A percentile compares a stretch with the other conserved stretches of the same genome.
phyloP scores from a whole-genome alignment of 352 stramenopile species.

The Phytophthora foliorum region DNA sequence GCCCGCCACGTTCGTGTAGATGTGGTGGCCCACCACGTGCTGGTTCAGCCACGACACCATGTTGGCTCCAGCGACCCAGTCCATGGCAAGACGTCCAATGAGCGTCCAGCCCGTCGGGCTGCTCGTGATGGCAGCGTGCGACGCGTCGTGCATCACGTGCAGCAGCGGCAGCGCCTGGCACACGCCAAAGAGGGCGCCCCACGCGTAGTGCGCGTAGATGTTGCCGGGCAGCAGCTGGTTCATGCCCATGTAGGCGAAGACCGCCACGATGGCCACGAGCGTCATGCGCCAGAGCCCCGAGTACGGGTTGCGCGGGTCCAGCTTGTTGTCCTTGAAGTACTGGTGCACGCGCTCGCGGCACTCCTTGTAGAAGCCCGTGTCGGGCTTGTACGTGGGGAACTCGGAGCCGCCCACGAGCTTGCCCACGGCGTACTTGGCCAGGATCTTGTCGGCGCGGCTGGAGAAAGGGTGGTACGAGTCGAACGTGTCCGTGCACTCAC shows the following conservation, averaged over 20 bases:
- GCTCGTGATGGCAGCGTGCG: constrained; percentile 90
- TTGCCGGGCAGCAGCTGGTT: constrained; percentile 68
- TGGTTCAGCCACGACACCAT: constrained; percentile 96
- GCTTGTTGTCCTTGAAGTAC: constrained; percentile 93
- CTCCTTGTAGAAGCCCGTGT: constrained; percentile 93
- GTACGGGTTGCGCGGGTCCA: constrained; percentile 87
- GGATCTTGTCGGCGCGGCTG: constrained; percentile 80
- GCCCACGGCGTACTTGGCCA: constrained; percentile 90
- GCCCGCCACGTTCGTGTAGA: constrained; percentile 95
- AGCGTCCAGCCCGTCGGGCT: constrained; percentile 77
- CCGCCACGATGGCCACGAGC: constrained; percentile 76
- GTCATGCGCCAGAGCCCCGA: constrained; percentile 90
- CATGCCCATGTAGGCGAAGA: constrained; percentile 82
- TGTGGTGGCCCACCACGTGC: constrained; percentile 96
- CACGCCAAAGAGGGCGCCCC: constrained; percentile 87
- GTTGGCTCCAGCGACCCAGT: constrained; percentile 93
- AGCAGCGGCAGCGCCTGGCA: constrained; percentile 92
- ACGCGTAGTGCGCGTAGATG: constrained; percentile 70
- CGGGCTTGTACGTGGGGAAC: constrained; percentile 92
- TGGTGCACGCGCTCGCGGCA: constrained; percentile 83
- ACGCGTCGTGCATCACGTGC: constrained; percentile 95
- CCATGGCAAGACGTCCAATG: constrained; percentile 86
- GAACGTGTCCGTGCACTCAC: constrained; percentile 91
- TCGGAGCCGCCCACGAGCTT: constrained; percentile 81
- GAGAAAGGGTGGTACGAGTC: constrained; percentile 93